A percentile compares a stretch with the other conserved stretches of the same genome.
Evolutionary conservation across 2,329 filamentous ascomycete species (phyloP).

Genomic region (Colletotrichum sp.): DNA sequence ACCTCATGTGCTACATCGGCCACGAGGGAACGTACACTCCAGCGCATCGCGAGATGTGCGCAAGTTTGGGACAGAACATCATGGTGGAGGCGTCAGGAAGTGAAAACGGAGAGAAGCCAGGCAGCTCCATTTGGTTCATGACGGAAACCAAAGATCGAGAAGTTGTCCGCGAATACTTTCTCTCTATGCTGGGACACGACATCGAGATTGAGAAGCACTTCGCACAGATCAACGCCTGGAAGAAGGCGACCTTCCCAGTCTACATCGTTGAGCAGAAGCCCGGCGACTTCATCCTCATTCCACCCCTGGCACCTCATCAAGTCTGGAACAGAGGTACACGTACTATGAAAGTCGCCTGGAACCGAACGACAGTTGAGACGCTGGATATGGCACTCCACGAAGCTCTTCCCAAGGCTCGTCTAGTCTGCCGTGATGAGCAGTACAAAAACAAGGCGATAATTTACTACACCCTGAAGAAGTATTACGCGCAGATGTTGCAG

Average conservation of each 20-base stretch:
- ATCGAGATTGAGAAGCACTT: constrained; percentile 98
- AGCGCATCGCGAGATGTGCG: constrained; percentile 96
- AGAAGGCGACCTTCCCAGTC: constrained; percentile 89
- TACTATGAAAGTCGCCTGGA: constrained; percentile 98
- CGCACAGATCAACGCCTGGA: constrained; percentile 94
- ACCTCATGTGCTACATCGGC: constrained; percentile 97
- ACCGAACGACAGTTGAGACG: constrained; percentile 91
- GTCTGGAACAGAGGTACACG: constrained; percentile 97
- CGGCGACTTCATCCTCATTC: constrained; percentile 93
- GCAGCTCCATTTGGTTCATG: constrained; percentile 99
- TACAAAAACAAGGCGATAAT: constrained; percentile 99
- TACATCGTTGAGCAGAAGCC: constrained; percentile 90
- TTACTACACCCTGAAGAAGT: constrained; percentile 85
- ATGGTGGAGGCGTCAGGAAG: constrained; percentile 90
- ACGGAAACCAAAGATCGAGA: constrained; percentile 93
- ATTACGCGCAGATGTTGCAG: constrained; percentile 66
- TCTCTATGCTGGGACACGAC: constrained; percentile 92
- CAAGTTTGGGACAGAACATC: constrained; percentile 93
- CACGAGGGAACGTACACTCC: constrained; percentile 98
- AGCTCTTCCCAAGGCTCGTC: constrained; percentile 83
- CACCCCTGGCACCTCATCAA: constrained; percentile 92
- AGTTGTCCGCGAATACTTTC: constrained; percentile 90
- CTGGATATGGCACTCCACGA: constrained; percentile 85
- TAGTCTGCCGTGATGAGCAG: constrained; percentile 96
- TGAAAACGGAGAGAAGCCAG: constrained; percentile 77